These are phyloP conservation scores for Melampsora medusae DNA, from an alignment of 1,284 basidiomycete species.

Conservation along the genomic window DNA sequence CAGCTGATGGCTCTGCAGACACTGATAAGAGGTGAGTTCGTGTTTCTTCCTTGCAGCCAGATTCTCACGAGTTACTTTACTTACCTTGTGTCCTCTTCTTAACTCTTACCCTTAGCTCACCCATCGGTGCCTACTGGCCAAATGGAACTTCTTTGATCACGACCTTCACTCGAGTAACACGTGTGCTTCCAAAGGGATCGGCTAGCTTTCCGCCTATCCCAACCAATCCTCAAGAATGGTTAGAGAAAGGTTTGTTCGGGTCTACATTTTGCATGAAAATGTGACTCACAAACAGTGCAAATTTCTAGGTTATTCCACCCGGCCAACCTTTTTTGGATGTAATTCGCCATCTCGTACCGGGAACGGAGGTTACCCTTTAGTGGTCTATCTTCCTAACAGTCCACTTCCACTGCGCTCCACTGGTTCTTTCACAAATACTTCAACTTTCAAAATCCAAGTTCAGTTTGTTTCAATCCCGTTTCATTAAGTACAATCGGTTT, in stretches of 20 bases:
- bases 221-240: slow-evolving; percentile 18
- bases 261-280: not conserved
- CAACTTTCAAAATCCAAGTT: slow-evolving; percentile 56
- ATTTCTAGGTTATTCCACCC: slow-evolving; percentile 63
- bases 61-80: slow-evolving; percentile 37
- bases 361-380: slow-evolving; percentile 18
- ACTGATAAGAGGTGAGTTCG: slow-evolving; percentile 64
- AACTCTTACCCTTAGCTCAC: not conserved
- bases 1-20: slow-evolving; percentile 66
- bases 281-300: not conserved
- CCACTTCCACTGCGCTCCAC: slow-evolving; percentile 12
- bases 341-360: slow-evolving; percentile 42
- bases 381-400: slow-evolving; percentile 33
- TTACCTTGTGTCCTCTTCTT: not conserved
- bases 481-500: slow-evolving; percentile 46
- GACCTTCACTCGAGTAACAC: slow-evolving; percentile 48
- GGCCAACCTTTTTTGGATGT: slow-evolving; percentile 76
- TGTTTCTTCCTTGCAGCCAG: slow-evolving; percentile 57
- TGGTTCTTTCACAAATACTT: slow-evolving; percentile 48
- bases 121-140: slow-evolving; percentile 61
- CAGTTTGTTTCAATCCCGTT: slow-evolving; percentile 45
- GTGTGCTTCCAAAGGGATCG: slow-evolving; percentile 7
- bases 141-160: slow-evolving; percentile 61
- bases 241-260: slow-evolving; percentile 7
- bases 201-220: slow-evolving; percentile 25